These are phyloP conservation scores for Corniculantispora saksenae DNA, from an alignment of 2,329 filamentous ascomycete genomes.

Conservation along the genomic window DNA sequence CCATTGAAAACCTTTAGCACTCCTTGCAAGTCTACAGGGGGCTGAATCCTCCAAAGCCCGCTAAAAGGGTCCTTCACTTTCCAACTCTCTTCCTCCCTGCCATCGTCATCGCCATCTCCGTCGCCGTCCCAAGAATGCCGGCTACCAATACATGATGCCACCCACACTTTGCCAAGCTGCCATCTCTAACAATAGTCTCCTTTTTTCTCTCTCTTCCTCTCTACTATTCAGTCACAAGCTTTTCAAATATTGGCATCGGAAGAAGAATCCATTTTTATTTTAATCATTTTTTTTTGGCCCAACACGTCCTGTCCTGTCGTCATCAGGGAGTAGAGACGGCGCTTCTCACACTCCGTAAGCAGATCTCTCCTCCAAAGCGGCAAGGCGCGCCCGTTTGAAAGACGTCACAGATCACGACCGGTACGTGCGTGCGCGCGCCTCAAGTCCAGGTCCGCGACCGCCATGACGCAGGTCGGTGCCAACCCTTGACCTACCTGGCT, in stretches of 20 bases:
- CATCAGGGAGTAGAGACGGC: background rate
- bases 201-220: background rate
- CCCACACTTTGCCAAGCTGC: no score
- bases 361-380: background rate
- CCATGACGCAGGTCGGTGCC: constrained; percentile 5
- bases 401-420: background rate
- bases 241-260: background rate
- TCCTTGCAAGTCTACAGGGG: background rate
- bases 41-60: background rate
- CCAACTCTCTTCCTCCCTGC: background rate
- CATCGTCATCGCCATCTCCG: background rate
- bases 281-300: background rate
- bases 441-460: background rate
- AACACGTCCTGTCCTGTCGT: background rate
- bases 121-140: background rate
- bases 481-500: no score
- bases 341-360: background rate
- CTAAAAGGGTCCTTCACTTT: no score
- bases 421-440: background rate
- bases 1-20: background rate
- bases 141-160: background rate
- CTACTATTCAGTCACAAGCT: background rate
- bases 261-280: background rate
- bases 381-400: background rate
- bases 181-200: background rate